Base-by-base conservation (phyloP, 2,329 filamentous ascomycete species). In the Trichoderma sp. region DNA sequence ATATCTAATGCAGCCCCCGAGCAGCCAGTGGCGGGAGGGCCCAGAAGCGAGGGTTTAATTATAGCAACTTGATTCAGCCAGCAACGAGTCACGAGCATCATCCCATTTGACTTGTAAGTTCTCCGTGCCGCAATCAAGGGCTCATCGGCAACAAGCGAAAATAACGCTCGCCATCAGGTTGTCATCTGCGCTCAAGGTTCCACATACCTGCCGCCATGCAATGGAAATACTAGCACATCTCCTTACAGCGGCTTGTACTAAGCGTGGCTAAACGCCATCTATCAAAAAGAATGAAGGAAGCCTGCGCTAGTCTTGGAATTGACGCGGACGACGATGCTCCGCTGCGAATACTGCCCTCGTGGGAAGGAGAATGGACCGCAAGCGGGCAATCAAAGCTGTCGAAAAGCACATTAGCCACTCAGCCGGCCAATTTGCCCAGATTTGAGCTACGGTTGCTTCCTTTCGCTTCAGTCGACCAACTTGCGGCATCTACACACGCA, bases 81-180 rank as follows among this genome's bases (percentile, higher is more conserved):
- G 55, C 55, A 39, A n/a, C 39, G 43, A 51, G 64, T 59, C 55
- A 67, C 64, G 64, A 59, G n/a, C 39, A 24, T 52, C 64, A 37
- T 28, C 39, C 30, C 46, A 51, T 37, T 51, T 16, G 32, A 46
- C 34, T 13, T 46, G 18, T 55, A 46, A 26, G 16, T 28, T 49
- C 16, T 37, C 21, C 43, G 16, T 51, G 39, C 37, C 21, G 39
- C 49, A 59, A 59, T 56, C n/a, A 39, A 30, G 61, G 51, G 46
- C 34, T 26, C 51, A 37, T 56, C 54, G 39, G 54, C 64, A 66
- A 28, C 39, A 66, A 66, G 64, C 54, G 64, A 66, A 59, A 66
- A 66, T 58, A 54, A 51, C 39, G 64, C 39, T 59, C 7, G 28
- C 54, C 64, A 58, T 37, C n/a, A 39, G 21, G 28, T 46, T 46